phyloP scores from a whole-genome alignment of 495 filamentous ascomycete genomes.

The Penicillium goetzii region DNA sequence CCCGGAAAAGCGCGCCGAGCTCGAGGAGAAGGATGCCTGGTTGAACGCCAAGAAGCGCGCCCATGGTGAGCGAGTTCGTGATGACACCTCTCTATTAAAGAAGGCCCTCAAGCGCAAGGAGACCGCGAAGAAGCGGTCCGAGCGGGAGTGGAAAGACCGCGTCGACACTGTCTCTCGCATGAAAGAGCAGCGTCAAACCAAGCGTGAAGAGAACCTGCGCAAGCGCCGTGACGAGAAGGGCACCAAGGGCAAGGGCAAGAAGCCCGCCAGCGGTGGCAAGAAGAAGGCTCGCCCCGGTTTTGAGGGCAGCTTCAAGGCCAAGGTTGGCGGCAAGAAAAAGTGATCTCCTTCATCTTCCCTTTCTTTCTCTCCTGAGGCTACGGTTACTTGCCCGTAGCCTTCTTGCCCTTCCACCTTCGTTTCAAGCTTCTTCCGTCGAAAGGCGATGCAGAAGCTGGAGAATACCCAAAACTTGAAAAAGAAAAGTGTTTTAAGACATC shows the following conservation, averaged over 20 bases:
- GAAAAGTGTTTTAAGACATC: slow-evolving; percentile 38
- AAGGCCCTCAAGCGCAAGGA: slow-evolving; percentile 95
- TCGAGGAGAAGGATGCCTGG: slow-evolving; percentile 94
- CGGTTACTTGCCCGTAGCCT: slow-evolving; percentile 40
- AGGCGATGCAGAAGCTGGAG: slow-evolving; percentile 6
- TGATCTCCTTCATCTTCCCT: slow-evolving; percentile 22
- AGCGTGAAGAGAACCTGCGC: slow-evolving; percentile 83
- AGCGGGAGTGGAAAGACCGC: slow-evolving; percentile 86
- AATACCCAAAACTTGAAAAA: slow-evolving; percentile 29
- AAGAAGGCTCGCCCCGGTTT: slow-evolving; percentile 76
- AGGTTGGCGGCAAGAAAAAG: slow-evolving; percentile 52
- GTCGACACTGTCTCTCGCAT: slow-evolving; percentile 73
- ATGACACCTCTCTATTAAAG: slow-evolving; percentile 86
- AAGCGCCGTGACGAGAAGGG: slow-evolving; percentile 80
- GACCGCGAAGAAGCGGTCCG: slow-evolving; percentile 83
- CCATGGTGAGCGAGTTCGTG: slow-evolving; percentile 86
- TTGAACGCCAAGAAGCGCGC: slow-evolving; percentile 86
- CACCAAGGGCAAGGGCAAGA: slow-evolving; percentile 65
- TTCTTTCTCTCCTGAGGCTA: slow-evolving; percentile 34
- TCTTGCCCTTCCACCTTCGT: slow-evolving; percentile 31
- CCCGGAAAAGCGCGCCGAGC: slow-evolving; percentile 75
- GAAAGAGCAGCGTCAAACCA: slow-evolving; percentile 79
- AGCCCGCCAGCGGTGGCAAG: slow-evolving; percentile 57
- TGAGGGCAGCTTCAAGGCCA: slow-evolving; percentile 84
- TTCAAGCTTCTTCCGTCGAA: slow-evolving; percentile 20